Evolutionary conservation across 768 basidiomycete genomes (phyloP), one percentile per base, ranked within the genome.

Genomic region (Rhizopogon sp.): DNA sequence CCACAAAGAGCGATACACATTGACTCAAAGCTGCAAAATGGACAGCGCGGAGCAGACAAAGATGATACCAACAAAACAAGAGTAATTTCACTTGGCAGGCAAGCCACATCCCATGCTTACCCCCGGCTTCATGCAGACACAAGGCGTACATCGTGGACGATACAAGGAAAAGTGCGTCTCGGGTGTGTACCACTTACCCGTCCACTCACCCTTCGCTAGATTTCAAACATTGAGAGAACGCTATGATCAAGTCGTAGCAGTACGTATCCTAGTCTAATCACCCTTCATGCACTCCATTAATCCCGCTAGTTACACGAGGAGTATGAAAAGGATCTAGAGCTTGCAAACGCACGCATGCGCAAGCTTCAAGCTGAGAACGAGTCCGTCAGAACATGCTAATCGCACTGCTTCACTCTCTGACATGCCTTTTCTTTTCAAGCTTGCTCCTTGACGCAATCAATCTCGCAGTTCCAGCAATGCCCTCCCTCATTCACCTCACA

Each of bases 391-490:
- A 17, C 20, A 11, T 37, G 28, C 6, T 41, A 14, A 2, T 37
- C 5, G 37, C n/a, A 37, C 3, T 31, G 28, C 47, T 10, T 13
- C 6, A 49, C 29, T 33, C 31, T 22, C 31, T 42, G 11, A 17
- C n/a, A 29, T 13, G 11, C 1, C 17, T 3, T 2, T 10, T 43
- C 20, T 29, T 50, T 10, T 56, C 1, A 10, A 70, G 68, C 49
- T 65, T 70, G 9, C 70, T 70, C 22, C 65, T 70, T 43, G 68
- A 70, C 25, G 68, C 68, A 6, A 70, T 70, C 14, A 71, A 63
- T 54, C 68, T 70, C 43, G 42, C 68, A 6, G 57, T 71, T 2
- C 68, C 70, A 17, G 68, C 59, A 22, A 70, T 66, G 1, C 68
- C 68, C 8, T 71, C 70, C 0, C 53, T 70, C 55, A 54, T 70